These are phyloP conservation scores for Globisporangium takayamanum DNA, from an alignment of 352 stramenopile genomes.

Conservation along the genomic window DNA sequence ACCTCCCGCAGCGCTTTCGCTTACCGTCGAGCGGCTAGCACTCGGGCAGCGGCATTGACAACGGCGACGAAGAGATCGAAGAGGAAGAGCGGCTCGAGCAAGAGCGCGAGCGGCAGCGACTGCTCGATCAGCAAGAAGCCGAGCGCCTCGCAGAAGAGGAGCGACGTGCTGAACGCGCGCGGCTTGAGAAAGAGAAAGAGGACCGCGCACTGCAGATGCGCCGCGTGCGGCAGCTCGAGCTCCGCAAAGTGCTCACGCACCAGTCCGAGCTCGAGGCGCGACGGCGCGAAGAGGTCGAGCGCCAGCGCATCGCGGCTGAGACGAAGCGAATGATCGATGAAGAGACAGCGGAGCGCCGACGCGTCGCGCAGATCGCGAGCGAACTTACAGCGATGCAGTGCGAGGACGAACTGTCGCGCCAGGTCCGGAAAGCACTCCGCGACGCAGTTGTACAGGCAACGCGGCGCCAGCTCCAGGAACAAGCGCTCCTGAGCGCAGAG, in stretches of 20 bases:
- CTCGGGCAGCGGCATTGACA: slow-evolving; percentile 54
- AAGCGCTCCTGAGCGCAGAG: slow-evolving; percentile 40
- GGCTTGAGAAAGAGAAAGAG: slow-evolving; percentile 57
- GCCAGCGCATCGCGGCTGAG: slow-evolving; percentile 15
- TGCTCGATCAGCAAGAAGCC: slow-evolving; percentile 52
- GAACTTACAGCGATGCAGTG: slow-evolving; percentile 35
- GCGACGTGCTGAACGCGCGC: slow-evolving; percentile 35
- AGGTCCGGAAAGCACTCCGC: slow-evolving; percentile 20
- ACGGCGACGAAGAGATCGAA: slow-evolving; percentile 68
- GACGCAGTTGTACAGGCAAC: slow-evolving; percentile 24
- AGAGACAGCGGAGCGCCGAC: slow-evolving; percentile 25
- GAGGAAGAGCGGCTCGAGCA: slow-evolving; percentile 56
- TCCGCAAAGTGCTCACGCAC: slow-evolving; percentile 47
- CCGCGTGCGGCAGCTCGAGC: slow-evolving; percentile 38
- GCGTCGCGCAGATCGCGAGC: slow-evolving; percentile 20
- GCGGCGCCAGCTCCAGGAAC: slow-evolving; percentile 33
- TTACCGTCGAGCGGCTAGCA: slow-evolving; percentile 41
- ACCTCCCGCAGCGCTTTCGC: slow-evolving; percentile 38
- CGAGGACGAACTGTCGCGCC: slow-evolving; percentile 32
- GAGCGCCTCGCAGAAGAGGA: slow-evolving; percentile 51
- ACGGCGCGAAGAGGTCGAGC: slow-evolving; percentile 26
- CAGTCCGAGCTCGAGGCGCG: slow-evolving; percentile 50
- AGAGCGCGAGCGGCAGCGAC: slow-evolving; percentile 48
- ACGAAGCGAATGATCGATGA: slow-evolving; percentile 27
- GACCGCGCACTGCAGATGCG: slow-evolving; percentile 50